A percentile compares a stretch with the other conserved stretches of the same genome.
Conservation (phyloP, 192 early-diverging fungal genomes). For the Mortierella hygrophila region DNA sequence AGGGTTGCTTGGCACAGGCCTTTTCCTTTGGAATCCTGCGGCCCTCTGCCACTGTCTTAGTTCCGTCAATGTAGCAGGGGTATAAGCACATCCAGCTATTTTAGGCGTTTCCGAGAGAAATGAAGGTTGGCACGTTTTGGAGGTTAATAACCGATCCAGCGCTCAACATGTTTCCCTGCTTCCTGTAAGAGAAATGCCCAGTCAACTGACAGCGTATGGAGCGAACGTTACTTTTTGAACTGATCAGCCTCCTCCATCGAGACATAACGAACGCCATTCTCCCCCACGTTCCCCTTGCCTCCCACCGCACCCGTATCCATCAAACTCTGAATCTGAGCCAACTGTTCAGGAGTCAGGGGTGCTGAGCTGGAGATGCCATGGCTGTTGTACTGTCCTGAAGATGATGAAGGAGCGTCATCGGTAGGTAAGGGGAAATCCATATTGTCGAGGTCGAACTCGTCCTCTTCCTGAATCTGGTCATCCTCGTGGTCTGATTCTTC, state of each 20-base stretch:
- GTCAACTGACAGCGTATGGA: too few species aligned
- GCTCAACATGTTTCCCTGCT: neutral
- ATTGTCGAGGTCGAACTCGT: slow-evolving; percentile 64
- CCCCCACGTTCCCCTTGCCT: slow-evolving; percentile 25
- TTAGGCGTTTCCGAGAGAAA: neutral
- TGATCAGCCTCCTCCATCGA: slow-evolving; percentile 48
- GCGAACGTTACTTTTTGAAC: slow-evolving; percentile 41
- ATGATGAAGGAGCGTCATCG: slow-evolving; percentile 33
- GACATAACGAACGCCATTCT: slow-evolving; percentile 39
- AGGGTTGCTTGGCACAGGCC: slow-evolving; percentile 68
- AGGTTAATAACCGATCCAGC: neutral
- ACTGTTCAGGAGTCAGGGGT: slow-evolving; percentile 35
- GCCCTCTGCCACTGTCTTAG: slow-evolving; percentile 69
- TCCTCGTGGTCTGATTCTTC: slow-evolving; percentile 43
- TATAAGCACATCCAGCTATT: slow-evolving; percentile 79
- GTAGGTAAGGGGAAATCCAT: slow-evolving; percentile 65
- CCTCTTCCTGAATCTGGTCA: slow-evolving; percentile 50
- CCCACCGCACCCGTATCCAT: slow-evolving; percentile 42
- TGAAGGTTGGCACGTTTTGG: neutral
- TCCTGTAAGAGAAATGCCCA: neutral
- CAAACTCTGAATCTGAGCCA: slow-evolving; percentile 42
- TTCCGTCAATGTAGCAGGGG: slow-evolving; percentile 77
- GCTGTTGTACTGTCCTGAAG: slow-evolving; percentile 17
- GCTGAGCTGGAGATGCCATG: slow-evolving; percentile 15
- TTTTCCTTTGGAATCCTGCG: slow-evolving; percentile 67